These are phyloP conservation scores for Moelleriella libera DNA, from an alignment of 2,329 filamentous ascomycete genomes.

Conservation along the genomic window DNA sequence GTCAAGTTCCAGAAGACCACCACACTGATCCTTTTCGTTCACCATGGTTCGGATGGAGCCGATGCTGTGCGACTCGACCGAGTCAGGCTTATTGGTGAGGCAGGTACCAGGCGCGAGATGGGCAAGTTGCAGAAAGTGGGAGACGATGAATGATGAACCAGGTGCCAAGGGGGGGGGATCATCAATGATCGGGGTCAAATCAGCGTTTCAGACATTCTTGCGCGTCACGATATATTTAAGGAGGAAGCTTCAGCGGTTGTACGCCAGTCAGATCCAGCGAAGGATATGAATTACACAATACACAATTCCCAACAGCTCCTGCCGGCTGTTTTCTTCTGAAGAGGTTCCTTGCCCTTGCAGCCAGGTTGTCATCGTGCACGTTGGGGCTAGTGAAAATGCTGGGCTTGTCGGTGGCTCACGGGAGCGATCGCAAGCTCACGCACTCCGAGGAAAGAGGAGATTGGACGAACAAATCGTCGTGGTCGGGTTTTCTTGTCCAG, in stretches of 20 bases:
- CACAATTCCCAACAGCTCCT: background rate
- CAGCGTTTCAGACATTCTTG: no score
- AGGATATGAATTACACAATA: background rate
- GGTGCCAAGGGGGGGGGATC: background rate
- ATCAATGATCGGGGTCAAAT: background rate
- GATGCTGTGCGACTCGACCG: conserved; percentile 79
- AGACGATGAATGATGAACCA: conserved; percentile 44
- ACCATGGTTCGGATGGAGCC: conserved; percentile 67
- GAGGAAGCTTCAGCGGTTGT: background rate
- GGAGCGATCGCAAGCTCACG: background rate
- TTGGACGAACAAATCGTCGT: background rate
- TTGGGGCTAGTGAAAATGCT: background rate
- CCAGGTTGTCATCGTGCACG: background rate
- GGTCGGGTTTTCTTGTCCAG: conserved; percentile 5
- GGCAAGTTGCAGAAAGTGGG: conserved; percentile 93
- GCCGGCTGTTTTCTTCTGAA: background rate
- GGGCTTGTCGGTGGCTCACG: background rate
- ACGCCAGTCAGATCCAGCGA: background rate
- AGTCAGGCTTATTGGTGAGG: conserved; percentile 70
- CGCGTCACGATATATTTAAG: no score
- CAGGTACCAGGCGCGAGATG: conserved; percentile 81
- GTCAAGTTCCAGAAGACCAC: conserved; percentile 96
- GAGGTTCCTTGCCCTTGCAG: no score
- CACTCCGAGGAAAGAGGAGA: background rate
- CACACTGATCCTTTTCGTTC: conserved; percentile 76